A percentile compares a stretch with the other conserved stretches of the same genome.
Evolutionary conservation across 1,284 basidiomycete species (phyloP).

Genomic region (Trichosporon sp.): DNA sequence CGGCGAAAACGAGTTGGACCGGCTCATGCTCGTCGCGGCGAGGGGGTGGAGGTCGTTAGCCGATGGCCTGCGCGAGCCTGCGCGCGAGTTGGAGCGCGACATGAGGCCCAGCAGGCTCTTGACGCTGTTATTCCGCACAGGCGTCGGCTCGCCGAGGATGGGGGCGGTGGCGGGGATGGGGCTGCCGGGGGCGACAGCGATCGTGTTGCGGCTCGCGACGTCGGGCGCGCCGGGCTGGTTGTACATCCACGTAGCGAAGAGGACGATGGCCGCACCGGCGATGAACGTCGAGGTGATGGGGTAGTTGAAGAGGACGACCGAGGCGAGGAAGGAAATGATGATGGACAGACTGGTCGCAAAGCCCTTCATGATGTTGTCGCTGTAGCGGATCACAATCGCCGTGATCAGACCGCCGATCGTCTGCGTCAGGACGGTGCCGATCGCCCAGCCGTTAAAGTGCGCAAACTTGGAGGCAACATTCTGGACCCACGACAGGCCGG

Average conservation of each 20-base stretch:
- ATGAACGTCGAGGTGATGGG: conserved; percentile 77
- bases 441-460: conserved; percentile 78
- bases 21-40: not conserved
- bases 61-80: not conserved
- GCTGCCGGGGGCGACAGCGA: conserved; percentile 42
- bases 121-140: not conserved
- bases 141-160: conserved; percentile 41
- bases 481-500: conserved; percentile 31
- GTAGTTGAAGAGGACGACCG: conserved; percentile 81
- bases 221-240: conserved; percentile 54
- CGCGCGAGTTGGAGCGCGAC: not conserved
- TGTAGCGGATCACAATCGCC: conserved; percentile 58
- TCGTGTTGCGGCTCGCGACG: conserved; percentile 26
- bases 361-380: conserved; percentile 61
- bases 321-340: conserved; percentile 85
- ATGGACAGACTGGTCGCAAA: conserved; percentile 91
- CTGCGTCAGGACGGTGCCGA: conserved; percentile 82
- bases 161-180: conserved; percentile 42
- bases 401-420: conserved; percentile 86
- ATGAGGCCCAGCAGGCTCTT: not conserved
- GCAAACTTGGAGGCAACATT: conserved; percentile 38
- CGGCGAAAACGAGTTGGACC: not conserved
- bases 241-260: conserved; percentile 84
- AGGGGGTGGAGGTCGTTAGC: not conserved
- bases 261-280: conserved; percentile 71